A percentile compares a stretch with the other conserved stretches of the same genome.
These are phyloP conservation scores for Alternaria hordeiaustralica DNA, from an alignment of 2,329 filamentous ascomycete genomes.

Conservation along the genomic window DNA sequence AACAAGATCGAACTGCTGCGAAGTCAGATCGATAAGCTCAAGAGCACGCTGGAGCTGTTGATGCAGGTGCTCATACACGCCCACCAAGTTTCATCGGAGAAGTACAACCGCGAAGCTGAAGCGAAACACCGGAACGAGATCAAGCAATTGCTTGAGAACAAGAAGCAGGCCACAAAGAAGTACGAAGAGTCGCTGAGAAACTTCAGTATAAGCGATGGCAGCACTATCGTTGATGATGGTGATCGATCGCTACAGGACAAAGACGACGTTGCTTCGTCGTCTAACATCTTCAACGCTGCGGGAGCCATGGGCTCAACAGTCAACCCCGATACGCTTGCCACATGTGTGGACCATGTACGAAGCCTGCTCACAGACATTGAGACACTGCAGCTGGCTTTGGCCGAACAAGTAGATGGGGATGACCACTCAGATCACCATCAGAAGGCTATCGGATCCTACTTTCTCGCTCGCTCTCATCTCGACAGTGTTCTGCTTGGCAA, in stretches of 20 bases:
- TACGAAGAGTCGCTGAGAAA: conserved; percentile 35
- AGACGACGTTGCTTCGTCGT: not conserved
- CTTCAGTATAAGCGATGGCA: conserved; percentile 27
- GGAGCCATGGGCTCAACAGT: conserved; percentile 27
- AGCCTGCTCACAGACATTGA: conserved; percentile 31
- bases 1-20: conserved; percentile 37
- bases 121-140: conserved; percentile 35
- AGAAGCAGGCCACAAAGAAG: conserved; percentile 29
- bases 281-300: not conserved
- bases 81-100: conserved; percentile 32
- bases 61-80: conserved; percentile 39
- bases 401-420: conserved; percentile 49
- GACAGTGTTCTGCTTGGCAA: conserved; percentile 21
- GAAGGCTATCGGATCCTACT: conserved; percentile 35
- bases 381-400: conserved; percentile 36
- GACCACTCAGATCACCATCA: conserved; percentile 38
- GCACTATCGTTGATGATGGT: conserved; percentile 21
- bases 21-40: conserved; percentile 39
- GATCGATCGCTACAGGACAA: conserved; percentile 1
- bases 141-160: conserved; percentile 28
- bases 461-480: conserved; percentile 21
- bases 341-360: conserved; percentile 33
- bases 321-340: conserved; percentile 24
- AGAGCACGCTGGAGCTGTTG: conserved; percentile 38
- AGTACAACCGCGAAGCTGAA: conserved; percentile 33